Percentiles rank a stretch among this genome's conserved stretches.
Evolutionary conservation across 257 asterid species (phyloP).

Genomic region (Hygrophila difformis): DNA sequence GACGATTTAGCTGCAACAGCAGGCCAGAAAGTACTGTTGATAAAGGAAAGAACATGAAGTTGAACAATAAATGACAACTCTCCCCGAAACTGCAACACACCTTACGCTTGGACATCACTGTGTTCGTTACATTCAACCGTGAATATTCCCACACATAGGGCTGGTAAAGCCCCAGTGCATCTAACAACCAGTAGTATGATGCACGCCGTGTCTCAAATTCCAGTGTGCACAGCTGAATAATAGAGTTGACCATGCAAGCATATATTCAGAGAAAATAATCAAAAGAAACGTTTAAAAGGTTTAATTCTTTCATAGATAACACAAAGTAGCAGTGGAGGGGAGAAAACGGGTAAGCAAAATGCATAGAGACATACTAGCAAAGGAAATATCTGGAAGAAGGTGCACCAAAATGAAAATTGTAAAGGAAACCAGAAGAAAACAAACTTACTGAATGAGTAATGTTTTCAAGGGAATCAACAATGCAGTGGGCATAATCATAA

Average conservation of each 20-base stretch:
- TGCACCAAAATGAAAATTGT: not conserved
- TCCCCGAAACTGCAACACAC: constrained; percentile 24
- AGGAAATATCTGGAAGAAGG: not conserved
- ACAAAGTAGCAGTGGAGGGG: no score
- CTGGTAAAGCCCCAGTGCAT: constrained; percentile 68
- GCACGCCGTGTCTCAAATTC: constrained; percentile 96
- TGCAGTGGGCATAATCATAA: constrained; percentile 90
- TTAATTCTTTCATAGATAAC: no score
- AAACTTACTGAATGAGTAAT: constrained; percentile 85
- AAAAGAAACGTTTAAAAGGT: no score
- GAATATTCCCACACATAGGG: constrained; percentile 95
- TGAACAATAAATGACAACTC: not conserved
- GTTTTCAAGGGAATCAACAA: constrained; percentile 92
- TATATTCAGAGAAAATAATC: no score
- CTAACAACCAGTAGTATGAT: constrained; percentile 87
- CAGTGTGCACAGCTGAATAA: constrained; percentile 91
- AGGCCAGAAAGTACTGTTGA: constrained; percentile 13
- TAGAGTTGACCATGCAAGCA: no score
- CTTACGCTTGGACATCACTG: constrained; percentile 96
- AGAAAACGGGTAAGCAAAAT: no score
- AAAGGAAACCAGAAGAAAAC: constrained; percentile 14
- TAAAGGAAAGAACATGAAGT: constrained; percentile 1
- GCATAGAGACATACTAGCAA: no score
- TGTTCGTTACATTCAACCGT: constrained; percentile 70
- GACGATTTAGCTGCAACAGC: constrained; percentile 68